A percentile compares a stretch with the other conserved stretches of the same genome.
Evolutionary conservation across 2,329 filamentous ascomycete species (phyloP).

Genomic region (Diplodia corticola): DNA sequence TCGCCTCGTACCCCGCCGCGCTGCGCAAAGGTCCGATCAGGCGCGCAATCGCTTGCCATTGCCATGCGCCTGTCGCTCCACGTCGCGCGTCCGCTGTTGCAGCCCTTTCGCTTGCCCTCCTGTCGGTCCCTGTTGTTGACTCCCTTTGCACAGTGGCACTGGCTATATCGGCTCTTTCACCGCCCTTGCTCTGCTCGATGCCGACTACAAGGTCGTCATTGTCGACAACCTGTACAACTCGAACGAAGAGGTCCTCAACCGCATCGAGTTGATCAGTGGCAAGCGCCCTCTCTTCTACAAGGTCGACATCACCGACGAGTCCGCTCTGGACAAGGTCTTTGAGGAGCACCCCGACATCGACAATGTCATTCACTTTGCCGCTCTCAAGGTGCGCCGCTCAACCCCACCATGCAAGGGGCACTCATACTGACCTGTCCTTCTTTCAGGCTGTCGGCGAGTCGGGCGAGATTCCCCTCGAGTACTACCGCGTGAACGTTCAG

Average conservation of each 20-base stretch:
- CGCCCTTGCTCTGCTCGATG: conserved; percentile 83
- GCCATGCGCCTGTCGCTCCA: conserved; percentile 13
- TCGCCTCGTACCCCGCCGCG: conserved; percentile 18
- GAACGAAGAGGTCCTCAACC: conserved; percentile 84
- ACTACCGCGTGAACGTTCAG: conserved; percentile 95
- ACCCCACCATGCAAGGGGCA: not conserved
- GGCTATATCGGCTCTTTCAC: conserved; percentile 99
- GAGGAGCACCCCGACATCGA: conserved; percentile 87
- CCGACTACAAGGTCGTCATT: conserved; percentile 95
- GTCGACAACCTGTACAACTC: conserved; percentile 98
- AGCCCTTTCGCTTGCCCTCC: not conserved
- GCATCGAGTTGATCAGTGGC: conserved; percentile 90
- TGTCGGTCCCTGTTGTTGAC: conserved; percentile 7
- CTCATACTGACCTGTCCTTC: conserved; percentile 22
- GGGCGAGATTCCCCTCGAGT: conserved; percentile 88
- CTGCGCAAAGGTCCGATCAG: conserved; percentile 5
- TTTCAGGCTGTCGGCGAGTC: conserved; percentile 90
- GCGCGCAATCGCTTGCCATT: conserved; percentile 6
- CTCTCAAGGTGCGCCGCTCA: conserved; percentile 72
- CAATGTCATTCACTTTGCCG: conserved; percentile 98
- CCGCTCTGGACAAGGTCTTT: conserved; percentile 82
- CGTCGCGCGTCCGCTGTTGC: conserved; percentile 1
- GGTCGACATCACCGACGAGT: conserved; percentile 84
- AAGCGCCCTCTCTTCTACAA: conserved; percentile 84
- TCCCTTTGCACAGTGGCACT: conserved; percentile 67